Base-by-base conservation (phyloP, 2,329 filamentous ascomycete genomes). In the Atkinsonella hypoxylon region DNA sequence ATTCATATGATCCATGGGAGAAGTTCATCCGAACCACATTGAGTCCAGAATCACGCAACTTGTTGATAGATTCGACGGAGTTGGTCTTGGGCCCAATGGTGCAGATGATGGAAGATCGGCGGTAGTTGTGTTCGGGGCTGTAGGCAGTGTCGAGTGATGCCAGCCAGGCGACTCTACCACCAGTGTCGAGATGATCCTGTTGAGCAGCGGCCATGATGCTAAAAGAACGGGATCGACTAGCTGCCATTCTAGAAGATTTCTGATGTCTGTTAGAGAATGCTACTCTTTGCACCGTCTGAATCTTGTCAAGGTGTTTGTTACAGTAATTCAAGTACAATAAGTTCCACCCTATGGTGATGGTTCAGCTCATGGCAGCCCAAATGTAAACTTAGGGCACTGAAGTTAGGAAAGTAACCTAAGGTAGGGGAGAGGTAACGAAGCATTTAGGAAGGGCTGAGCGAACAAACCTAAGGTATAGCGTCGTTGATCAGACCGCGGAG, bases 21-120 rank as follows among this genome's bases (percentile, higher is more conserved):
- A 97, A 97, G 85, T 98, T 98, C 93, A 98, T 98, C 75, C 93
- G 91, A 61, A 97, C 93, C 60, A 98, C 89, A 74, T 97, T 97
- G 64, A 97, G 84, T 72, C 93, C 93, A 58, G 85, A 85, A 66
- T 78, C 80, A 70, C 91, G 88, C 63, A 98, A 87, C 69, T 83
- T 80, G 74, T 97, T 97, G 76, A 98, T 95, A 72, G 89, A 90
- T 76, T 96, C 87, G 52, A 90, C 85, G 38, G 89, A 95, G 79
- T 98, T 98, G 62, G 93, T 98, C 84, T 97, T 98, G 67, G 93
- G 93, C 56, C 93, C 93, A 68, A 98, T 97, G 63, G 93, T 97
- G 77, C 91, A 89, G 73, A 98, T 96, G 76, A 98, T 98, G 66
- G 90, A 95, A 56, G 91, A 95, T 61, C 93, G 85, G 65, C 93